A percentile compares a stretch with the other conserved stretches of the same genome.
Evolutionary conservation across 331 rosid genomes (phyloP).

Genomic region (Cydonia oblonga): DNA sequence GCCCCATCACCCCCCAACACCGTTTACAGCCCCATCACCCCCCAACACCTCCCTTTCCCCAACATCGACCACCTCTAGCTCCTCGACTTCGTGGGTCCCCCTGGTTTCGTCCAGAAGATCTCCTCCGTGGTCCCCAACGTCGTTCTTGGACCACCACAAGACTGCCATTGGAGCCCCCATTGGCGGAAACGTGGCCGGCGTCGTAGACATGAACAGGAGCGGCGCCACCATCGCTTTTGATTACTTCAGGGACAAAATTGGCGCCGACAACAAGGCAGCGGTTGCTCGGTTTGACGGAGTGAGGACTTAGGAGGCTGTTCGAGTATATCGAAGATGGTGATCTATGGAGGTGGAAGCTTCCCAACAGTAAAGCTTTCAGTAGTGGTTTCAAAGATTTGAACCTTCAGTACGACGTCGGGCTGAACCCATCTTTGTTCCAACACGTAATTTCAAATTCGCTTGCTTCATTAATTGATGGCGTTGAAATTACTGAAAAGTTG

Average conservation of each 20-base stretch:
- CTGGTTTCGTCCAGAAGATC: slow-evolving; percentile 53
- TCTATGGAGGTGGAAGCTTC: slow-evolving; percentile 83
- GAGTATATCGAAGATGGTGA: slow-evolving; percentile 81
- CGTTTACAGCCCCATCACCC: slow-evolving; percentile 51
- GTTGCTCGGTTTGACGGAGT: slow-evolving; percentile 38
- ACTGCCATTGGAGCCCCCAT: slow-evolving; percentile 47
- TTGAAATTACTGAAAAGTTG: neutral
- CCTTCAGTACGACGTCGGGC: slow-evolving; percentile 38
- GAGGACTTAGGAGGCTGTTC: slow-evolving; percentile 33
- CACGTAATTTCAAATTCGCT: slow-evolving; percentile 24
- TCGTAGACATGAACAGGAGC: slow-evolving; percentile 64
- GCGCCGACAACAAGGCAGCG: slow-evolving; percentile 11
- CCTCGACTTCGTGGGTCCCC: slow-evolving; percentile 71
- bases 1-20: too few relatives aligned
- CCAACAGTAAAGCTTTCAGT: slow-evolving; percentile 69
- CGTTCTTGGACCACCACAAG: slow-evolving; percentile 88
- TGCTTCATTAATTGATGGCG: neutral
- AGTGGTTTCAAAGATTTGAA: slow-evolving; percentile 64
- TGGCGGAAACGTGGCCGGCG: slow-evolving; percentile 30
- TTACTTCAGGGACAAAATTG: slow-evolving; percentile 36
- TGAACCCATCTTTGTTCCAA: slow-evolving; percentile 55
- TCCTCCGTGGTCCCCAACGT: slow-evolving; percentile 48
- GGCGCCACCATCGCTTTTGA: slow-evolving; percentile 94
- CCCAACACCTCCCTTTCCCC: slow-evolving; percentile 42
- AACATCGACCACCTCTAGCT: slow-evolving; percentile 58